Evolutionary conservation across 2,329 filamentous ascomycete species (phyloP), one percentile per base, ranked within the genome.

Genomic region (Ramularia endophylla): DNA sequence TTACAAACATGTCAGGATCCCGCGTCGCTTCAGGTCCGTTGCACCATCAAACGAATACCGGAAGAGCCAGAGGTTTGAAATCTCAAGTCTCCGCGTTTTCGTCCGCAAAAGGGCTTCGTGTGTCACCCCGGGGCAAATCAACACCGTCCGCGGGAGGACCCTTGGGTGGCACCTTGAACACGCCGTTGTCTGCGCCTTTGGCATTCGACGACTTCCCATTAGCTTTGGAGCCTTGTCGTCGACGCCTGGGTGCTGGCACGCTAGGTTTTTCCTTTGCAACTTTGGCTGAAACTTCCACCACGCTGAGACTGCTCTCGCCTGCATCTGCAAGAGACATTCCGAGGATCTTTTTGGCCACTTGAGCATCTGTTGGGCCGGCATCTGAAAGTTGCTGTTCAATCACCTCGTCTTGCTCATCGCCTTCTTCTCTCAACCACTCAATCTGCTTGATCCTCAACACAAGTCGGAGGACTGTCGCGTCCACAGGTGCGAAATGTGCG

Each of bases 241-340:
- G 65, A 34, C 82, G 74, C 59, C 85, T 87, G 5, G 86, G 87
- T 13, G 87, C 88, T 55, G 88, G 81, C 16, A 90, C 79, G 1
- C 85, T 87, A 0, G 87, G 87, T 61, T 85, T 88, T 65, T 90
- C 87, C 61, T 75, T 86, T 32, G 88, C 83, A 8, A 79, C 78
- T 5, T 64, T 63, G 12, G 87, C 87, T 20, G 55, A 54, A 30
- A 94, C 79, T 54, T 92, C 84, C 25, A 79, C 72, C 34, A 92
- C 83, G 20, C 55, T 57, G 50, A 87, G 69, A 55, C 74, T 80
- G 59, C 87, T 94, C 35, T 77, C 77, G n/a, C 75, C 76, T 38
- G 85, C 78, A 2, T 77, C 72, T 1, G 79, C 77, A 3, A 90
- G 70, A 46, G 80, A 84, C 63, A 89, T 87, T 8, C 84, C 85